A percentile compares a stretch with the other conserved stretches of the same genome.
phyloP scores from a whole-genome alignment of 352 stramenopile species.

The Blastocystis sp. region DNA sequence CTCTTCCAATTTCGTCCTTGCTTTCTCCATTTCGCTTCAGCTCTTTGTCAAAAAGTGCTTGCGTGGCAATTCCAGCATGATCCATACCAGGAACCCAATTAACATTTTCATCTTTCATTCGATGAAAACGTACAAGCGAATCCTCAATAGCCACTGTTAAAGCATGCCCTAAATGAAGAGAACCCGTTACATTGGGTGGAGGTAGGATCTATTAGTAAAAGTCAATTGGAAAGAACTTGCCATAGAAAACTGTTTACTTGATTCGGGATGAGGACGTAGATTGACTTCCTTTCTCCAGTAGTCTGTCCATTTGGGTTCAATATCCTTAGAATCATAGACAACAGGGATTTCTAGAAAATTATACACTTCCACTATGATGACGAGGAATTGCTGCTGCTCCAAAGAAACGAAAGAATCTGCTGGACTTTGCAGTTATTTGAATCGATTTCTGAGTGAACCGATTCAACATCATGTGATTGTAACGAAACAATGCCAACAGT shows the following conservation, averaged over 20 bases:
- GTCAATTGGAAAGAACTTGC: not conserved
- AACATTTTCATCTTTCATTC: constrained; percentile 93
- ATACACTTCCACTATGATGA: not conserved
- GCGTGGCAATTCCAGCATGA: constrained; percentile 97
- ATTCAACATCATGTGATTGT: not conserved
- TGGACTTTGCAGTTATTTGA: not conserved
- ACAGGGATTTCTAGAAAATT: constrained; percentile 26
- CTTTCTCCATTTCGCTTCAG: constrained; percentile 76
- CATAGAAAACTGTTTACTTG: constrained; percentile 39
- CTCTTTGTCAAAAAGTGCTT: constrained; percentile 76
- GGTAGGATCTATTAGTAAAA: constrained; percentile 73
- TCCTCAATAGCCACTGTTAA: constrained; percentile 93
- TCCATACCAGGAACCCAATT: constrained; percentile 94
- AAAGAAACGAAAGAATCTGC: not conserved
- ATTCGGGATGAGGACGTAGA: constrained; percentile 39
- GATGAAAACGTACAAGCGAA: constrained; percentile 91
- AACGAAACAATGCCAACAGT: not conserved
- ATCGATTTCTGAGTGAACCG: not conserved
- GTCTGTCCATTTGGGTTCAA: not conserved
- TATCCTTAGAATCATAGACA: constrained; percentile 27
- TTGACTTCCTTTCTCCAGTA: constrained; percentile 1
- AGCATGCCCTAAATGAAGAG: constrained; percentile 95
- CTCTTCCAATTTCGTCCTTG: constrained; percentile 83
- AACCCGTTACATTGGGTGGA: constrained; percentile 84
- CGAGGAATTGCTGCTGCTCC: not conserved